These are phyloP conservation scores for Comarum palustre DNA, from an alignment of 306 rosid genomes.

Conservation along the genomic window DNA sequence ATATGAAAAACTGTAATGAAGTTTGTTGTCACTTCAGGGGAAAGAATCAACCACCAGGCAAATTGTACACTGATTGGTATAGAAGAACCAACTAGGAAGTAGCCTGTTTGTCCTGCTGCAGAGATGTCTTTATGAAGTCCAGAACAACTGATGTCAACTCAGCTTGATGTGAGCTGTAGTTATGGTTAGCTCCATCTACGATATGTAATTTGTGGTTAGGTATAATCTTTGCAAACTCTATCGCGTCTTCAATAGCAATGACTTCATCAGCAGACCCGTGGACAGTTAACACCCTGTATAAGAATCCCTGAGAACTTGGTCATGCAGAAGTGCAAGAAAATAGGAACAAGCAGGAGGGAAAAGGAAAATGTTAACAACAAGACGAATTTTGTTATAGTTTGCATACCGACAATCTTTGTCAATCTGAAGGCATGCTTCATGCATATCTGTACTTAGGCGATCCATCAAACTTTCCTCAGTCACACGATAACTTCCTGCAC, in stretches of 20 bases:
- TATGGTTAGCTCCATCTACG: conserved; percentile 71
- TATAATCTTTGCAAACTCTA: conserved; percentile 63
- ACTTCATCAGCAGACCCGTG: conserved; percentile 58
- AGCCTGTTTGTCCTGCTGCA: conserved; percentile 33
- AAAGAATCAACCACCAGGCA: not conserved
- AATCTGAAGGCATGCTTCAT: conserved; percentile 61
- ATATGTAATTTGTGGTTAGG: conserved; percentile 66
- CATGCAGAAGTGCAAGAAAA: not conserved
- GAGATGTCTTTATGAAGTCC: conserved; percentile 44
- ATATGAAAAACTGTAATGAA: not conserved
- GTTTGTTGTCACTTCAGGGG: not conserved
- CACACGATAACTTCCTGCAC: conserved; percentile 48
- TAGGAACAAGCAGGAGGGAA: not conserved
- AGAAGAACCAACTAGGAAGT: conserved; percentile 25
- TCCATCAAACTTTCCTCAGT: conserved; percentile 68
- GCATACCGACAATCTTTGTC: conserved; percentile 64
- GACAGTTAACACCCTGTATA: conserved; percentile 58
- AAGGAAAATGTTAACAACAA: not conserved
- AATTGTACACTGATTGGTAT: conserved; percentile 9
- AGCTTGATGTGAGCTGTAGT: conserved; percentile 46
- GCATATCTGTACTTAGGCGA: conserved; percentile 55
- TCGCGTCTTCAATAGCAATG: conserved; percentile 57
- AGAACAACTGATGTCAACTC: conserved; percentile 47
- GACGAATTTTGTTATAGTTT: not conserved
- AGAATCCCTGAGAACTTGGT: conserved; percentile 7